phyloP scores from a whole-genome alignment of 23 red algal species.

The Agarophyton chilense region DNA sequence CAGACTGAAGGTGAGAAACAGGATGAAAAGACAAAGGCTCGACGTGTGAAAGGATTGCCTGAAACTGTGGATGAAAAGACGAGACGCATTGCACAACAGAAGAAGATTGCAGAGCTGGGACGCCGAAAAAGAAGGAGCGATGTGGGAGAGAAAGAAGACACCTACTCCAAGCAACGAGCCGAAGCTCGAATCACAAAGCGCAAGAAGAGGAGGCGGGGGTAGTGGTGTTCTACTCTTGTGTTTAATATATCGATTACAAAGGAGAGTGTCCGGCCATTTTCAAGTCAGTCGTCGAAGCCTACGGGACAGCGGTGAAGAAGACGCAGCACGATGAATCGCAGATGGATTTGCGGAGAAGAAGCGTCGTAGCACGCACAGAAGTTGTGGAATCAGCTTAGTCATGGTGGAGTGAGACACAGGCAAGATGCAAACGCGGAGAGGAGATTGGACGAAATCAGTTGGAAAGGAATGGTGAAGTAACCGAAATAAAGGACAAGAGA shows the following conservation, averaged over 20 bases:
- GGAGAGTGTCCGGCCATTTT: too few relatives aligned
- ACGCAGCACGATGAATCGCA: too few relatives aligned
- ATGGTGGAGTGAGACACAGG: too few relatives aligned
- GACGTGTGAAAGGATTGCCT: conserved; percentile 40
- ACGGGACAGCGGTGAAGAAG: too few relatives aligned
- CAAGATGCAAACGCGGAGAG: too few relatives aligned
- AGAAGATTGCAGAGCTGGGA: conserved; percentile 6
- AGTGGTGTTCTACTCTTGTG: background rate
- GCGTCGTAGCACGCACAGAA: too few relatives aligned
- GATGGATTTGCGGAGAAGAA: too few relatives aligned
- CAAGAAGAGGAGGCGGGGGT: background rate
- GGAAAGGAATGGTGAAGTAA: too few relatives aligned
- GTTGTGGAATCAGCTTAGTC: too few relatives aligned
- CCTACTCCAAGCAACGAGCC: conserved; percentile 25
- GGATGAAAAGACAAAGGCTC: conserved; percentile 47
- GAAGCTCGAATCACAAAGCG: conserved; percentile 34
- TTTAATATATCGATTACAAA: background rate
- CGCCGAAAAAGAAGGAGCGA: conserved; percentile 14
- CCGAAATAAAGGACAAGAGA: too few relatives aligned
- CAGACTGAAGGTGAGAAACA: conserved; percentile 67
- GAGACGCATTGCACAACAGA: background rate
- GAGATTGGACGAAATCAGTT: too few relatives aligned
- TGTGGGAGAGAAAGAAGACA: background rate
- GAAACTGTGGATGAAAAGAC: background rate
- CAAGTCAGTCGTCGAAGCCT: too few relatives aligned